phyloP scores from a whole-genome alignment of 2,329 filamentous ascomycete genomes.

The Sphaceloma murrayae region DNA sequence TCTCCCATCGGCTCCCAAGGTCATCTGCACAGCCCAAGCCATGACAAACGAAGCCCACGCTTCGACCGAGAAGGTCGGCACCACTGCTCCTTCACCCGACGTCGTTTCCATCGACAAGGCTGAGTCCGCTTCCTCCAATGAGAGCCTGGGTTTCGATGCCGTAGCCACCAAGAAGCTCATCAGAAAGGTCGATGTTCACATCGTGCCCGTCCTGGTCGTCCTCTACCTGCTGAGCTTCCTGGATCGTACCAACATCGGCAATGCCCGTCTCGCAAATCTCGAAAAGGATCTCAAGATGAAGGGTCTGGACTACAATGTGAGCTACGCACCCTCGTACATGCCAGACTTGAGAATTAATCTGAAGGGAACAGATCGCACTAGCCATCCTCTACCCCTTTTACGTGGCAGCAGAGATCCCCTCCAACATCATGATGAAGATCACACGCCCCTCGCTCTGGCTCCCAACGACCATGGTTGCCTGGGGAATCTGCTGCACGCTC shows the following conservation, averaged over 20 bases:
- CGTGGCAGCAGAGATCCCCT: conserved; percentile 22
- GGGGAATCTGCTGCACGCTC: conserved; percentile 26
- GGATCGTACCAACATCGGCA: conserved; percentile 39
- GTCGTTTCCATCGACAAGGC: conserved; percentile 16
- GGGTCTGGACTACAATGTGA: conserved; percentile 57
- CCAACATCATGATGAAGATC: conserved; percentile 26
- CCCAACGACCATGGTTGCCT: conserved; percentile 25
- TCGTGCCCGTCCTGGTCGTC: conserved; percentile 45
- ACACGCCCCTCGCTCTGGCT: conserved; percentile 29
- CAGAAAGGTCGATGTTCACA: conserved; percentile 43
- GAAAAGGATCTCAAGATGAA: conserved; percentile 51
- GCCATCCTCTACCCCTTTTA: conserved; percentile 62
- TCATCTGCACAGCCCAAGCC: too few species aligned
- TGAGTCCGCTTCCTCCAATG: conserved; percentile 14
- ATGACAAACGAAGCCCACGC: background rate
- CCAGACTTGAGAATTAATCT: background rate
- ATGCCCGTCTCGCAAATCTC: conserved; percentile 56
- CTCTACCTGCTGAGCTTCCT: conserved; percentile 51
- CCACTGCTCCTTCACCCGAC: conserved; percentile 2
- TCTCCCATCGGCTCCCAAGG: too few species aligned
- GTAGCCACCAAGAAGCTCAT: conserved; percentile 28
- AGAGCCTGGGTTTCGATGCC: conserved; percentile 16
- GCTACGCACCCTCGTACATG: background rate
- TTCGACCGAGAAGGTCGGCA: conserved; percentile 11
- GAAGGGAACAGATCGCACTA: conserved; percentile 44